Conservation (phyloP, 2,329 filamentous ascomycete genomes). For the Fonsecaea nubica region DNA sequence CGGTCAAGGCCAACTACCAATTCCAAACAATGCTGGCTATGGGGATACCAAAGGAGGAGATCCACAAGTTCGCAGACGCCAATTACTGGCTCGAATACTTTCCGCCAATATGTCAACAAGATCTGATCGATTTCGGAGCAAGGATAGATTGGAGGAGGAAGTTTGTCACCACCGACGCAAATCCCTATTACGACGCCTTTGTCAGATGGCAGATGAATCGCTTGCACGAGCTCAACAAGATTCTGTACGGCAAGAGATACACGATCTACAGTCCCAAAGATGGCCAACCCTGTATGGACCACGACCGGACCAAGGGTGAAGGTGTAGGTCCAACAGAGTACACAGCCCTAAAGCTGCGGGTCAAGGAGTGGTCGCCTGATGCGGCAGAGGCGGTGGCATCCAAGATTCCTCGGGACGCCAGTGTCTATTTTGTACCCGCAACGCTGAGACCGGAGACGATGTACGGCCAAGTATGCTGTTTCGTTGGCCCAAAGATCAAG, state of each 20-base stretch:
- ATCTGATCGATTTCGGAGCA: constrained; percentile 82
- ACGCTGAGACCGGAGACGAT: constrained; percentile 96
- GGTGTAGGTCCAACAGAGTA: constrained; percentile 89
- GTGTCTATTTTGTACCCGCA: constrained; percentile 88
- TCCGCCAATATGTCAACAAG: constrained; percentile 77
- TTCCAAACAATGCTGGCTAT: constrained; percentile 94
- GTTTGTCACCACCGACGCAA: constrained; percentile 94
- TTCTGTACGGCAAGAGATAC: constrained; percentile 76
- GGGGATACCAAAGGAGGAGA: constrained; percentile 84
- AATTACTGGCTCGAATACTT: constrained; percentile 91
- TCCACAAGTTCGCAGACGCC: constrained; percentile 92
- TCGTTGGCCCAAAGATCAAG: constrained; percentile 85
- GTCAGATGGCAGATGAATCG: constrained; percentile 73
- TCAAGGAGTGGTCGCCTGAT: constrained; percentile 84
- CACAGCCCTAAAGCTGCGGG: constrained; percentile 86
- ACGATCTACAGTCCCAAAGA: constrained; percentile 93
- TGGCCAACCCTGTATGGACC: constrained; percentile 85
- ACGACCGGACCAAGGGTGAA: constrained; percentile 81
- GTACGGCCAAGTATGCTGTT: constrained; percentile 97
- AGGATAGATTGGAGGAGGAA: constrained; percentile 92
- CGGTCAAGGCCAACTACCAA: constrained; percentile 92
- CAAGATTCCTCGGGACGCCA: constrained; percentile 78
- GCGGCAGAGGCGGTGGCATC: constrained; percentile 74
- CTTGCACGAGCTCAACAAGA: constrained; percentile 41
- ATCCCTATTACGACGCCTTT: constrained; percentile 95